Conservation (phyloP, 495 filamentous ascomycete genomes). For the Lepraria neglecta region DNA sequence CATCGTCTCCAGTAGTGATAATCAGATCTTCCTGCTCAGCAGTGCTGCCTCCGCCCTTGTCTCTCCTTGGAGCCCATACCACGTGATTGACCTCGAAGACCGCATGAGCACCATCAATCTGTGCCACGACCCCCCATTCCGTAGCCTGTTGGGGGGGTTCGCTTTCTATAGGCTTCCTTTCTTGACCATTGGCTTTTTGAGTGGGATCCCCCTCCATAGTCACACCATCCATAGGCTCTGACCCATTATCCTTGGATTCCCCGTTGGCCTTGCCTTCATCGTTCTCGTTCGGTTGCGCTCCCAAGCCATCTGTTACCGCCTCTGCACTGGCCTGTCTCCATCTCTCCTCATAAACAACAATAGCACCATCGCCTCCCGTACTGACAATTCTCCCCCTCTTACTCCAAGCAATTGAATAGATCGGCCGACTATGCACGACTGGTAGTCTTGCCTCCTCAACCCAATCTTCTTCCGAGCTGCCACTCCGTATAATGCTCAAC, state of each 20-base stretch:
- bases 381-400: slow-evolving; percentile 67
- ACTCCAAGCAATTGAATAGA: slow-evolving; percentile 82
- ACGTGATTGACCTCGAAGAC: slow-evolving; percentile 92
- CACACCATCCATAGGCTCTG: slow-evolving; percentile 7
- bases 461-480: slow-evolving; percentile 73
- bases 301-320: background rate
- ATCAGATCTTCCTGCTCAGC: slow-evolving; percentile 63
- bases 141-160: slow-evolving; percentile 17
- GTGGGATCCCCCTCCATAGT: background rate
- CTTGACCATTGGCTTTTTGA: background rate
- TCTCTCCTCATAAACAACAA: slow-evolving; percentile 74
- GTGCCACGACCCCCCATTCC: slow-evolving; percentile 63
- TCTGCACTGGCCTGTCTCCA: slow-evolving; percentile 8
- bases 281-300: background rate
- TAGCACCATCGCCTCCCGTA: slow-evolving; percentile 75
- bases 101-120: slow-evolving; percentile 66
- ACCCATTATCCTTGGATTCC: slow-evolving; percentile 27
- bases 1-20: slow-evolving; percentile 76
- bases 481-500: slow-evolving; percentile 74
- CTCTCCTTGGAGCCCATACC: slow-evolving; percentile 51
- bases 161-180: background rate
- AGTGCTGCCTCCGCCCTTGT: slow-evolving; percentile 31
- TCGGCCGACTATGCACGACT: slow-evolving; percentile 62
- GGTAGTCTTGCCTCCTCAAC: slow-evolving; percentile 65
- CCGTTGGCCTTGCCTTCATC: background rate